Base-by-base conservation (phyloP, 2,329 filamentous ascomycete species). In the Cadophora luteo-olivacea region DNA sequence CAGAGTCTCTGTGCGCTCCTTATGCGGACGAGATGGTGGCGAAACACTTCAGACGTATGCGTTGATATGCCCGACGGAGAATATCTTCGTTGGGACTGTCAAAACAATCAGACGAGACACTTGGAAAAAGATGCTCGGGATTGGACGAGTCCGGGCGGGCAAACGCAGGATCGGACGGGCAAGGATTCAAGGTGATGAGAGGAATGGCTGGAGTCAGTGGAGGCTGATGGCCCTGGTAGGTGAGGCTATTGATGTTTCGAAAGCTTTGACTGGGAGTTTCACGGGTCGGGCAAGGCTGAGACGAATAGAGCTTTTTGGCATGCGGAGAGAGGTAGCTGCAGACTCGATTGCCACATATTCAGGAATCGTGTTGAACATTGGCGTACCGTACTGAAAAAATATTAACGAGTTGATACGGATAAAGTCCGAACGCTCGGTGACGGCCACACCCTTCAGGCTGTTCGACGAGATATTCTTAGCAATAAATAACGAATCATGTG, bases 211-310 rank as follows among this genome's bases (percentile, higher is more conserved):
- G 32, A 58, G 41, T 65, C 61, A 51, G 41, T 32, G 60, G 16
- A 62, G 60, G 57, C 55, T 51, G 62, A 32, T 57, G 49, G 61
- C 19, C n/a, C 19, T 48, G 16, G 45, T 57, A 16, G 33, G 45
- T 74, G 69, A 74, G 55, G 69, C 68, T 71, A 60, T 69, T 71
- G 67, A 66, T 70, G 72, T 73, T 74, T 73, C 71, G 70, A 72
- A 45, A 72, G 68, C 64, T 71, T 52, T 67, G 72, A 69, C 69
- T 45, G 24, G 8, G 32, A 45, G 68, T 70, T 70, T 72, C 72
- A 70, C 61, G 55, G 36, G 55, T 45, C 64, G 45, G 45, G 62
- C 61, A 69, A 68, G 66, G 65, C 66, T 68, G 67, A 70, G 61
- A 70, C 67, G 32, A 48, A 48, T n/a, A 48, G 45, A 24, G 7